These are phyloP conservation scores for Aspergillus flavus DNA, from an alignment of 2,329 filamentous ascomycete genomes.

Conservation along the genomic window DNA sequence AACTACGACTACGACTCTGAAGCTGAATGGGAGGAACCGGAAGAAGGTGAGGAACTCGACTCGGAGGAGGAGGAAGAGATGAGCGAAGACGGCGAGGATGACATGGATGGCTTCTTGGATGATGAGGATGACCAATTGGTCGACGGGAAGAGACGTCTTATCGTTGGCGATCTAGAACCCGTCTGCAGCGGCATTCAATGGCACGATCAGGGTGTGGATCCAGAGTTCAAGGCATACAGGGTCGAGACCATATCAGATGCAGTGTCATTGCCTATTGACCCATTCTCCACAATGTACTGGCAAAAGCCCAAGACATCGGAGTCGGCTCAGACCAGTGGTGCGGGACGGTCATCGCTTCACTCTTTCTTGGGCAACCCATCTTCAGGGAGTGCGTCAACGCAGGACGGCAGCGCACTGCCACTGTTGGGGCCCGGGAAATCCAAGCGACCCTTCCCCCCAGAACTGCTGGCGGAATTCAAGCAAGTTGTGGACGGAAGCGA, in stretches of 20 bases:
- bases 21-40: constrained; percentile 66
- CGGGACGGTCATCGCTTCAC: constrained; percentile 24
- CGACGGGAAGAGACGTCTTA: constrained; percentile 58
- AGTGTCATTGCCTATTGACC: constrained; percentile 69
- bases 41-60: constrained; percentile 72
- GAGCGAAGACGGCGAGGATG: constrained; percentile 70
- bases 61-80: constrained; percentile 66
- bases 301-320: constrained; percentile 34
- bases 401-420: constrained; percentile 18
- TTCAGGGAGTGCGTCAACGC: constrained; percentile 11
- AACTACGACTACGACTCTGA: constrained; percentile 70
- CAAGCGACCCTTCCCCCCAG: constrained; percentile 56
- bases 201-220: constrained; percentile 59
- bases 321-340: constrained; percentile 21
- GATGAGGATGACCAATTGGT: constrained; percentile 72
- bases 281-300: constrained; percentile 86
- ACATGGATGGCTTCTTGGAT: constrained; percentile 88
- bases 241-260: constrained; percentile 72
- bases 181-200: constrained; percentile 81
- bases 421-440: constrained; percentile 26
- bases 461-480: constrained; percentile 69
- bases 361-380: constrained; percentile 26
- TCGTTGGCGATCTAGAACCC: constrained; percentile 71
- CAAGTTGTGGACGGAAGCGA: constrained; percentile 69
- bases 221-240: constrained; percentile 61